Evolutionary conservation across 495 filamentous ascomycete species (phyloP).

Genomic region (Chaetomium fimeti): DNA sequence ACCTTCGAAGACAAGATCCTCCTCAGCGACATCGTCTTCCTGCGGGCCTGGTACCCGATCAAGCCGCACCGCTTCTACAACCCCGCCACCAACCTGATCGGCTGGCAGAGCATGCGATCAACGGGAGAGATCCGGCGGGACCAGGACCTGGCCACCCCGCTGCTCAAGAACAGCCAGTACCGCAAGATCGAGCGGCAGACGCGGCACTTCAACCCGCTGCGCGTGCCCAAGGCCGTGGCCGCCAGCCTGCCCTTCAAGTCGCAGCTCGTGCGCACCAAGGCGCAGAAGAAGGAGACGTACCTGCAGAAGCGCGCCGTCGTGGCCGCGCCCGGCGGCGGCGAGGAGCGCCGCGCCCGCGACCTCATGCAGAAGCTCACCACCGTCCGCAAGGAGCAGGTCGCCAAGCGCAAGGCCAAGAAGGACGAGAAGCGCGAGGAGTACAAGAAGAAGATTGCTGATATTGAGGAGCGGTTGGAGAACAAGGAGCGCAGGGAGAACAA

Average conservation of each 20-base stretch:
- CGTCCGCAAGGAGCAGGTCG: slow-evolving; percentile 83
- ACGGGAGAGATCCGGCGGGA: slow-evolving; percentile 90
- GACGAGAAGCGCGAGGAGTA: slow-evolving; percentile 78
- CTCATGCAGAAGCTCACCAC: slow-evolving; percentile 93
- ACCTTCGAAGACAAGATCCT: slow-evolving; percentile 98
- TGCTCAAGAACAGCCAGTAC: slow-evolving; percentile 77
- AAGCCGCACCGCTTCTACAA: slow-evolving; percentile 96
- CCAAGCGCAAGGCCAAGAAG: slow-evolving; percentile 76
- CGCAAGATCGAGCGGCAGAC: slow-evolving; percentile 72
- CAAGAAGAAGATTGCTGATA: slow-evolving; percentile 73
- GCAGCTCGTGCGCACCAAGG: slow-evolving; percentile 78
- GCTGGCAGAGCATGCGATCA: slow-evolving; percentile 86
- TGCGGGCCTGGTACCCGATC: slow-evolving; percentile 94
- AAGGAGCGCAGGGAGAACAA: slow-evolving; percentile 87
- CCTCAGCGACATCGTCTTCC: slow-evolving; percentile 93
- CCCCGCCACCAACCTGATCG: slow-evolving; percentile 86
- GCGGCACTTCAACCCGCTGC: slow-evolving; percentile 91
- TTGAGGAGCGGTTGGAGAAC: slow-evolving; percentile 74
- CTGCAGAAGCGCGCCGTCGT: slow-evolving; percentile 92
- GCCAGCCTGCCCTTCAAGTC: slow-evolving; percentile 88
- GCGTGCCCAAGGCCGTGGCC: slow-evolving; percentile 79
- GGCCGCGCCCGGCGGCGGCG: slow-evolving; percentile 55
- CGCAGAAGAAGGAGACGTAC: slow-evolving; percentile 80
- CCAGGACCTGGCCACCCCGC: slow-evolving; percentile 70
- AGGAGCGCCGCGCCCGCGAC: slow-evolving; percentile 84